Conservation (phyloP, 768 basidiomycete genomes). For the Mycena crocata region DNA sequence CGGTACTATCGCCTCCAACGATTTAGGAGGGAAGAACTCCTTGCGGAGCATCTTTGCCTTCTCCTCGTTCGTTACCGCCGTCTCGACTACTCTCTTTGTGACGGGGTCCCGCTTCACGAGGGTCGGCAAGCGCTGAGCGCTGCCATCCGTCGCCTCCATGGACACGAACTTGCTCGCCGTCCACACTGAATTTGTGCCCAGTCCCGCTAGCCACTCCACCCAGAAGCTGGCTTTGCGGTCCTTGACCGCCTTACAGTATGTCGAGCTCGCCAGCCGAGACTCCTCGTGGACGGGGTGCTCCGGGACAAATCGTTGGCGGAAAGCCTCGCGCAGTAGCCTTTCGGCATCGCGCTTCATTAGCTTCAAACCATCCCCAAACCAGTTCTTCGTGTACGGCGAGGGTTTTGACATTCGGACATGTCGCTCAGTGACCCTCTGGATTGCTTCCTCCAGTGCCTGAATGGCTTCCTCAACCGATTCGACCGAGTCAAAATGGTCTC, state of each 20-base stretch:
- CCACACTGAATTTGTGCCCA: conserved; percentile 34
- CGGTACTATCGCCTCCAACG: conserved; percentile 12
- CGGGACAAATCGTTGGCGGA: conserved; percentile 4
- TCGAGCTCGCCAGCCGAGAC: conserved; percentile 19
- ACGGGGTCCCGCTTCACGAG: conserved; percentile 18
- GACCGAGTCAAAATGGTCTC: neutral
- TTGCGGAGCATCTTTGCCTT: conserved; percentile 37
- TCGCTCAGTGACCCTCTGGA: conserved; percentile 32
- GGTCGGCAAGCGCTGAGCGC: conserved; percentile 40
- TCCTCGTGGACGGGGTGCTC: conserved; percentile 41
- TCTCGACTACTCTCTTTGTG: neutral
- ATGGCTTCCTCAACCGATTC: conserved; percentile 17
- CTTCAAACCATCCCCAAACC: conserved; percentile 48
- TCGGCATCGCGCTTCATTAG: conserved; percentile 28
- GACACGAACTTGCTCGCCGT: conserved; percentile 34
- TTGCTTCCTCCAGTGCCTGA: conserved; percentile 19
- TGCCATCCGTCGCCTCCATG: conserved; percentile 38
- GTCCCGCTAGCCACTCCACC: conserved; percentile 42
- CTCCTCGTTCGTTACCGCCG: conserved; percentile 35
- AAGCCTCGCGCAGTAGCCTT: conserved; percentile 23
- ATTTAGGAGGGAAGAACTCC: conserved; percentile 45
- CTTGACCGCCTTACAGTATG: conserved; percentile 29
- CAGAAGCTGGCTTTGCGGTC: conserved; percentile 41
- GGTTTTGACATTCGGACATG: conserved; percentile 34
- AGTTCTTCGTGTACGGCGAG: conserved; percentile 42